A percentile compares a stretch with the other conserved stretches of the same genome.
Conservation (phyloP, 2,329 filamentous ascomycete genomes). For the Coniella lustricola region DNA sequence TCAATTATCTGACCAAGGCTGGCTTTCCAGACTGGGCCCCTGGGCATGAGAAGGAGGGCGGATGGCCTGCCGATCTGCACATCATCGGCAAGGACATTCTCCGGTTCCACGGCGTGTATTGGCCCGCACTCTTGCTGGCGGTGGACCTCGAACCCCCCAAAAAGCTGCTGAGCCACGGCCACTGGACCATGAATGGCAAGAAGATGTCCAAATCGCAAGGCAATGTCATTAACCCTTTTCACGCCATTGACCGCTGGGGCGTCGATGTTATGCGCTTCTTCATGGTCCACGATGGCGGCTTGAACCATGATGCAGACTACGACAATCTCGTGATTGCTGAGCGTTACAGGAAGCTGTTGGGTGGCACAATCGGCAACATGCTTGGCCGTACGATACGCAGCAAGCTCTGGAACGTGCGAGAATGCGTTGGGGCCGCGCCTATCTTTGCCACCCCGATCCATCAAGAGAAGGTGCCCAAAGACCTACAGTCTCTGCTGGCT, state of each 20-base stretch:
- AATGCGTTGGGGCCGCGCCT: conserved; percentile 41
- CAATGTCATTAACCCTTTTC: conserved; percentile 92
- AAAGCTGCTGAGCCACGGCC: conserved; percentile 78
- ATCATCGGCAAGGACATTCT: conserved; percentile 96
- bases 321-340: conserved; percentile 69
- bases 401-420: conserved; percentile 61
- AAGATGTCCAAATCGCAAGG: conserved; percentile 98
- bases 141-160: conserved; percentile 71
- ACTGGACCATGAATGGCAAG: conserved; percentile 85
- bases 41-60: conserved; percentile 50
- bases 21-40: conserved; percentile 74
- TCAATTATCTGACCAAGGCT: conserved; percentile 86
- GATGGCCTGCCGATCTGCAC: conserved; percentile 89
- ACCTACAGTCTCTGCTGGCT: neutral
- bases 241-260: conserved; percentile 82
- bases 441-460: neutral
- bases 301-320: conserved; percentile 75
- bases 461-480: neutral
- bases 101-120: conserved; percentile 95
- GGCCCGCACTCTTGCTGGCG: conserved; percentile 93
- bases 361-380: conserved; percentile 74
- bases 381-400: conserved; percentile 61
- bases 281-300: conserved; percentile 71
- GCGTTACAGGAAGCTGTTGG: conserved; percentile 73
- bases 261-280: conserved; percentile 86